These are phyloP conservation scores for Encephalitozoon intestinalis DNA, from an alignment of 371 early-diverging fungal species.

Conservation along the genomic window DNA sequence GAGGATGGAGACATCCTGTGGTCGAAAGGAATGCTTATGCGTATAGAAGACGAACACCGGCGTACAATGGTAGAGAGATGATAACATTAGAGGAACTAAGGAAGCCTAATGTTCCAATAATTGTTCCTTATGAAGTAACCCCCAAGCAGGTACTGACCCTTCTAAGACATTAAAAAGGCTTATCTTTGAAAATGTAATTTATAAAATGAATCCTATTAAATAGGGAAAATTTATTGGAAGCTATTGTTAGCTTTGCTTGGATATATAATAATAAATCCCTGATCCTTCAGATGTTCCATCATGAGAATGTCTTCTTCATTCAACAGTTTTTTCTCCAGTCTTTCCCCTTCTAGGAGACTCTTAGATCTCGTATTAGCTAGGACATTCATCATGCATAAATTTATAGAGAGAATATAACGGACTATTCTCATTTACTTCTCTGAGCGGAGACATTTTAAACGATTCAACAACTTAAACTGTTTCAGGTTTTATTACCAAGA, in stretches of 20 bases:
- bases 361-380: neutral
- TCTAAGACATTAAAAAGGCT: neutral
- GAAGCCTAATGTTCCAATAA: neutral
- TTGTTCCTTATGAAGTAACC: slow-evolving; percentile 1
- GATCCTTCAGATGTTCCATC: neutral
- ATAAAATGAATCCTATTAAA: neutral
- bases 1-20: neutral
- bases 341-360: neutral
- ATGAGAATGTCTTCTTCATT: neutral
- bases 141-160: neutral
- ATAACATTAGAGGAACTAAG: neutral
- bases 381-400: neutral
- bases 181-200: neutral
- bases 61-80: neutral
- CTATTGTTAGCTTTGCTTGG: neutral
- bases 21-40: neutral
- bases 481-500: neutral
- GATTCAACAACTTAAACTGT: neutral
- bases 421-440: neutral
- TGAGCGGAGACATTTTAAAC: neutral
- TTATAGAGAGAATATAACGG: neutral
- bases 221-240: neutral
- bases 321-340: neutral
- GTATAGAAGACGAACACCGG: neutral
- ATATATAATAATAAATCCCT: neutral